Evolutionary conservation across 225 moss, liverwort and hornwort genomes (phyloP), one percentile per base, ranked within the genome.

Genomic region (Climacium dendroides): DNA sequence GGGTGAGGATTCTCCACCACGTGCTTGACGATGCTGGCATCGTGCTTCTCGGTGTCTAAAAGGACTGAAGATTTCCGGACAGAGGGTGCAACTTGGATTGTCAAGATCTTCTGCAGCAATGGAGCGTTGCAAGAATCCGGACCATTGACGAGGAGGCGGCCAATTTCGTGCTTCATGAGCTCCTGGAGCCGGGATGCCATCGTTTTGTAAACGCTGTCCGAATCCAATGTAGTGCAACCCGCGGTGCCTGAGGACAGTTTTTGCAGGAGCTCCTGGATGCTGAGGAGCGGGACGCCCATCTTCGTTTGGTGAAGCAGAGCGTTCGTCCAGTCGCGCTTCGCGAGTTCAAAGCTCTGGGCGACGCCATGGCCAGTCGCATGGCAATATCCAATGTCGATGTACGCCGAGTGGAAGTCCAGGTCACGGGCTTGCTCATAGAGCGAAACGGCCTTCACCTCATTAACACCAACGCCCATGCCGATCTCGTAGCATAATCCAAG

Each of bases 401-500:
- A 77, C 5, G 91, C 91, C 22, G 90, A 91, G 19, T 85, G 77
- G 81, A 89, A 93, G 50, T 69, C 48, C 4, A 91, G 83, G 73
- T 89, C 81, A 30, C 80, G 78, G 30, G 91, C 93, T 87, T 85
- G 90, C 53, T 92, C 83, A 62, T 93, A 93, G n/a, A 93, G 75
- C 47, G 72, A 45, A 47, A 92, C 53, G 45, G 90, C 91, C 85
- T 93, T 91, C 47, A 78, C 25, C 60, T 86, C 78, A 37, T 83
- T 89, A 52, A 80, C 71, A 47, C 26, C 81, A 37, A 91, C 87
- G 58, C 93, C 91, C 87, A 90, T 90, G 29, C 91, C 91, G 62
- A 91, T 78, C 66, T 93, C 93, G 23, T 83, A 89, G 87, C 91
- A 93, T 41, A 92, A 70, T 28, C 91, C 90, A 32, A 93, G 93